Evolutionary conservation across 1,284 basidiomycete genomes (phyloP), one percentile per base, ranked within the genome.

Genomic region (Serendipita sp.): DNA sequence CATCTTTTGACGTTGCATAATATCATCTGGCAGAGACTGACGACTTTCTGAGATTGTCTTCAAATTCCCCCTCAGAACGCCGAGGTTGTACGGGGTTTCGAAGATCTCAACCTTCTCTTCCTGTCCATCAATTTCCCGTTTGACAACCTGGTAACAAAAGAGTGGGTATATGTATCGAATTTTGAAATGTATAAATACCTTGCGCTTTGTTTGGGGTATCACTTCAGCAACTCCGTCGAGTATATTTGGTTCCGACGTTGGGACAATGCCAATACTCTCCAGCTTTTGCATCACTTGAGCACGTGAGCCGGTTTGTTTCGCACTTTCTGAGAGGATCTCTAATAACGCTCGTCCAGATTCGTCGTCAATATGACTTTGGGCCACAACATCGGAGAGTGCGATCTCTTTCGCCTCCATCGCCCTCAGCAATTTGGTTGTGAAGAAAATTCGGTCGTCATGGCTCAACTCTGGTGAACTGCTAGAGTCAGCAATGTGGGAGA

Each of bases 1-100:
- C 1, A 88, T 77, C 67, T 84, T 83, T 73, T 96, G 93, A 1
- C 93, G 86, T 0, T 83, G 77, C n/a, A 81, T 77, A 17, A 82
- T 73, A 66, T 88, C 83, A 49, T 83, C 81, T 0, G 84, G 77
- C 43, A 88, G 77, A 8, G 85, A 77, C 1, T 80, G 77, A 43
- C 85, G 81, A 0, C 86, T 81, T 60, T 84, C 78, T 1, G 78
- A 73, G 8, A 91, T 79, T 43, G 82, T 75, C 0, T 80, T 75
- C 2, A 93, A 79, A 67, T 86, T 83, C 65, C 80, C 76, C 58
- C 86, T 79, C 66, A 91, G 76, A 67, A 82, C 81, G 63, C 82
- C 74, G 63, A 88, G 76, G 74, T 92, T 84, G 76, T 87, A 91
- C 0, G 88, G 88, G 2, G 87, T 71, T 65, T 81, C 78, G 60